Base-by-base conservation (phyloP, 2,329 filamentous ascomycete species). In the Lomentospora prolificans region DNA sequence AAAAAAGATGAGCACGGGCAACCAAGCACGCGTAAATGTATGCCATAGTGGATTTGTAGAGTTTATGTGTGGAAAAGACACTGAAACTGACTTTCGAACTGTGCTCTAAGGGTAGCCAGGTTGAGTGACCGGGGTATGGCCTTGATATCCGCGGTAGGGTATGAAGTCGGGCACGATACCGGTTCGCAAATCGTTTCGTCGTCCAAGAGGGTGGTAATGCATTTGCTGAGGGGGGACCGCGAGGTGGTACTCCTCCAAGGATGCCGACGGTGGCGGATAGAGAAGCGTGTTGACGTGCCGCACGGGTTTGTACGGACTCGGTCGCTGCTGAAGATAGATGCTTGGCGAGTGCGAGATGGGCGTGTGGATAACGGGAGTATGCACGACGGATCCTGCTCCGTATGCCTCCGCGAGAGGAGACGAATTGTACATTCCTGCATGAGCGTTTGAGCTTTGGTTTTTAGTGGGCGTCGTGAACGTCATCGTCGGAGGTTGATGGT, bases 271-370 rank as follows among this genome's bases (percentile, higher is more conserved):
- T 5, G 90, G 89, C 30, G 91, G 91, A 57, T 94, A 90, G 28
- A 96, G 77, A n/a, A 97, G 80, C 0, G 90, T 95, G 62, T 94
- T 90, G 58, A 96, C 89, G 58, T 89, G 82, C 55, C 91, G 87
- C 39, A 96, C 86, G 1, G 92, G 92, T 60, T 90, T 88, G 70
- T 97, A 97, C 3, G 94, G 94, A 56, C 92, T 97, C 60, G 88
- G 85, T 57, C 94, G 82, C 67, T 96, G 89, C 64, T 89, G 87
- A 36, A 96, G 76, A 70, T 95, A 95, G 64, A 89, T 82, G 9
- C 88, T 91, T 1, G 92, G 92, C 30, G 94, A 97, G 60, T 94
- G 80, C 30, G 88, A 86, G 48, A 83, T 81, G 4, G 86, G 84
- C 7, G 84, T 81, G 51, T 84, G 79, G 3, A 62, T 62, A 39